A percentile compares a stretch with the other conserved stretches of the same genome.
Evolutionary conservation across 1,284 basidiomycete species (phyloP).

Genomic region (Macrocystidia cucumis): DNA sequence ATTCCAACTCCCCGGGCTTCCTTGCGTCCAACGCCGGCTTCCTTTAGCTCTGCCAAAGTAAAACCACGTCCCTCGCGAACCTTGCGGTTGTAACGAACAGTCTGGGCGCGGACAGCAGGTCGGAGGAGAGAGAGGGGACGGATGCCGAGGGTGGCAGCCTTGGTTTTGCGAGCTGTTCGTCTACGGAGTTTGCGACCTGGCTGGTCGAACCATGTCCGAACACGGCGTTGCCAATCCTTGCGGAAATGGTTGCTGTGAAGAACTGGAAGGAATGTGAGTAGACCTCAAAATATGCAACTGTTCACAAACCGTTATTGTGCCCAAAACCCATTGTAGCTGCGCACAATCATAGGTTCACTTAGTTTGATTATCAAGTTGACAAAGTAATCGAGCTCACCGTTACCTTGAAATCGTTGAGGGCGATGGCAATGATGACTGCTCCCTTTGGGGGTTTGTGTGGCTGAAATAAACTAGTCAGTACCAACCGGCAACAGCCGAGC

Average conservation of each 20-base stretch:
- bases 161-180: conserved; percentile 88
- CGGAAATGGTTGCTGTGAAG: conserved; percentile 95
- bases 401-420: conserved; percentile 35
- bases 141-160: conserved; percentile 89
- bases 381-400: conserved; percentile 21
- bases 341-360: conserved; percentile 10
- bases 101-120: conserved; percentile 95
- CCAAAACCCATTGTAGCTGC: conserved; percentile 66
- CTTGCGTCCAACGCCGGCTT: conserved; percentile 93
- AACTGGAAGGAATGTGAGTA: conserved; percentile 35
- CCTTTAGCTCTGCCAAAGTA: conserved; percentile 93
- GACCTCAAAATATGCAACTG: not conserved
- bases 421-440: conserved; percentile 22
- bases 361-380: not conserved
- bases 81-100: conserved; percentile 98
- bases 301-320: conserved; percentile 69
- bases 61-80: conserved; percentile 97
- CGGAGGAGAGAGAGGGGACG: conserved; percentile 90
- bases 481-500: conserved; percentile 23
- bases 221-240: conserved; percentile 96
- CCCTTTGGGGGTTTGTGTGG: conserved; percentile 22
- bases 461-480: conserved; percentile 28
- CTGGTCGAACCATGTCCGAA: conserved; percentile 99
- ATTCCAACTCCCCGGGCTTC: conserved; percentile 92
- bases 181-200: conserved; percentile 97